Evolutionary conservation across 768 basidiomycete genomes (phyloP).

Genomic region (Termitomyces sp.): DNA sequence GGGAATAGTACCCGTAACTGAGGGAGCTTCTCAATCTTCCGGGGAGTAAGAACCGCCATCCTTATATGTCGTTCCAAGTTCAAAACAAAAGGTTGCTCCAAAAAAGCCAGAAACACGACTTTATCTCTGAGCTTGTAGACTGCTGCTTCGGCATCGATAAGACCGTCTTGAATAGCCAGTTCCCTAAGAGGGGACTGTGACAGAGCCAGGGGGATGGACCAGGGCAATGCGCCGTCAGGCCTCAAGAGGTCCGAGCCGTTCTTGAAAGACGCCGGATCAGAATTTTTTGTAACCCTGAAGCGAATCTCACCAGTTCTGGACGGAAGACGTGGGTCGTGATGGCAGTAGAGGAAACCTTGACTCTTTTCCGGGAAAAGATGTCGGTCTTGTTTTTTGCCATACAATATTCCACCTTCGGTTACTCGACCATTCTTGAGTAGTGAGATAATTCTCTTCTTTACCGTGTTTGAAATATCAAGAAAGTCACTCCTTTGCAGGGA

Average conservation of each 20-base stretch:
- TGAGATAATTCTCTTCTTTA: rapidly evolving
- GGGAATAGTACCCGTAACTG: neutral
- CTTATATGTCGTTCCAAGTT: neutral
- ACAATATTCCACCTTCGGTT: neutral
- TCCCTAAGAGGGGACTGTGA: too few species aligned
- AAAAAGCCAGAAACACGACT: neutral
- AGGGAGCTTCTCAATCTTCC: neutral
- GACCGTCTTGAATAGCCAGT: too few species aligned
- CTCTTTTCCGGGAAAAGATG: neutral
- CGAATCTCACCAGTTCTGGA: constrained; percentile 14
- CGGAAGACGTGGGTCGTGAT: constrained; percentile 3
- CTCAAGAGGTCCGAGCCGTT: constrained; percentile 14
- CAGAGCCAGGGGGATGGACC: constrained; percentile 4
- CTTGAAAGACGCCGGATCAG: constrained; percentile 11
- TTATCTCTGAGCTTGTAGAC: neutral
- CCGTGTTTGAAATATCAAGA: neutral
- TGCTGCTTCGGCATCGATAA: too few species aligned
- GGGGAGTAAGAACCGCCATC: neutral
- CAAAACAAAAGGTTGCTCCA: neutral
- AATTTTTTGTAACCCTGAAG: constrained; percentile 16
- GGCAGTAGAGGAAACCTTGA: constrained; percentile 21
- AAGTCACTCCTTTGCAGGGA: neutral
- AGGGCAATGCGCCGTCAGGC: constrained; percentile 9
- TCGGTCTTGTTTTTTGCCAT: too few species aligned
- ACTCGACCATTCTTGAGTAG: neutral